Conservation (phyloP, 2,329 filamentous ascomycete genomes). For the Coniochaeta prunicola region DNA sequence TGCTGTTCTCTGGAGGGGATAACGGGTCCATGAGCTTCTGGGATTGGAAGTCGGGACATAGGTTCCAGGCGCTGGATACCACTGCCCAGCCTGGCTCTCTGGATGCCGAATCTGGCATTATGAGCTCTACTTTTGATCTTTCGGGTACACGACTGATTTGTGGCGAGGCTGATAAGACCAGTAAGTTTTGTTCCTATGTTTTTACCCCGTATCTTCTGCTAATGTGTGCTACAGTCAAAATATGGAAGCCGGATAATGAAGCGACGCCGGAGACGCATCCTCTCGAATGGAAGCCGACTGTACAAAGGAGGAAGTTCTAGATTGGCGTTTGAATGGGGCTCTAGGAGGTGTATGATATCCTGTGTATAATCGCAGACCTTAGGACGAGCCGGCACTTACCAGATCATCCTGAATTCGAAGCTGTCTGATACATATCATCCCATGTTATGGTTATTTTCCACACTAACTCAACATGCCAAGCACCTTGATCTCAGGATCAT, state of each 20-base stretch:
- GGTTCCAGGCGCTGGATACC: constrained; percentile 84
- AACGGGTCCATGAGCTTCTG: constrained; percentile 97
- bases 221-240: constrained; percentile 57
- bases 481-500: constrained; percentile 79
- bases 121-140: constrained; percentile 87
- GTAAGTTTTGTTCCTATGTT: constrained; percentile 29
- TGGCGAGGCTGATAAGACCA: constrained; percentile 95
- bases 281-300: constrained; percentile 80
- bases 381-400: not conserved
- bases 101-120: constrained; percentile 89
- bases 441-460: not conserved
- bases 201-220: constrained; percentile 9
- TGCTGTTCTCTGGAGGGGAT: constrained; percentile 89
- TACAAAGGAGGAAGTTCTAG: constrained; percentile 70
- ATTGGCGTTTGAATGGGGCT: not conserved
- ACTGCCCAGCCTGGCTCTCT: constrained; percentile 90
- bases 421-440: not conserved
- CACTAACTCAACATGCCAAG: constrained; percentile 41
- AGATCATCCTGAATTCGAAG: not conserved
- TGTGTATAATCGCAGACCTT: not conserved
- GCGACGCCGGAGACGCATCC: constrained; percentile 90
- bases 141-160: constrained; percentile 86
- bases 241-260: constrained; percentile 90
- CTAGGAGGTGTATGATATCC: not conserved
- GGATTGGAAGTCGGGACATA: constrained; percentile 96